Percentiles rank a stretch among this genome's conserved stretches.
Evolutionary conservation across 1,284 basidiomycete species (phyloP).

Genomic region (Irpex rosettiformis): DNA sequence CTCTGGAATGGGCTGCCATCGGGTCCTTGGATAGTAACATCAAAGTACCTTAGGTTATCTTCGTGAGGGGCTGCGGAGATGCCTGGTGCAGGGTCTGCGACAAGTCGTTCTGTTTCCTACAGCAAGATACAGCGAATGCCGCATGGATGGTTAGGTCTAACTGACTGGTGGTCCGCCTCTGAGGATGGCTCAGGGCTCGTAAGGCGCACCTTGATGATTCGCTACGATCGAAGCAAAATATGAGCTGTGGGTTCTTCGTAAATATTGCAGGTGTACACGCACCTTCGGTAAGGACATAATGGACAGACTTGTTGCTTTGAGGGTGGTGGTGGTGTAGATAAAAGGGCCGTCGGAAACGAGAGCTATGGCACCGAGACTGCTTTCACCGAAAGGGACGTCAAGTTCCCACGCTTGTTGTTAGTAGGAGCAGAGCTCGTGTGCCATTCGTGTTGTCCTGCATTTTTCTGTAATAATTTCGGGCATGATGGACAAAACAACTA

Average conservation of each 20-base stretch:
- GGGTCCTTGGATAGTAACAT: constrained; percentile 95
- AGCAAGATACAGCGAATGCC: constrained; percentile 13
- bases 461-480: not conserved
- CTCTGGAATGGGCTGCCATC: constrained; percentile 93
- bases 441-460: not conserved
- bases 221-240: constrained; percentile 28
- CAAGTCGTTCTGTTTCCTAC: constrained; percentile 95
- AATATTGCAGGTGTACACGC: not conserved
- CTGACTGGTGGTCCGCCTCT: constrained; percentile 1
- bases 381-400: not conserved
- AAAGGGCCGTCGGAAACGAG: not conserved
- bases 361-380: not conserved
- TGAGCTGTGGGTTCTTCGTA: not conserved
- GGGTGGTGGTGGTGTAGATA: not conserved
- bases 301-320: not conserved
- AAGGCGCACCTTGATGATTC: constrained; percentile 52
- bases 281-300: constrained; percentile 33
- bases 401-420: not conserved
- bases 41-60: constrained; percentile 98
- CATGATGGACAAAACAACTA: not conserved
- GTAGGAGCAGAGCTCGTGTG: not conserved
- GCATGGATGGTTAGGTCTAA: not conserved
- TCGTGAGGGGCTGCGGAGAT: constrained; percentile 94
- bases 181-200: not conserved
- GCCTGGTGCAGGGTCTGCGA: constrained; percentile 94